Evolutionary conservation across 768 basidiomycete species (phyloP), one percentile per base, ranked within the genome.

Genomic region (Leucosporidium creatinivorum): DNA sequence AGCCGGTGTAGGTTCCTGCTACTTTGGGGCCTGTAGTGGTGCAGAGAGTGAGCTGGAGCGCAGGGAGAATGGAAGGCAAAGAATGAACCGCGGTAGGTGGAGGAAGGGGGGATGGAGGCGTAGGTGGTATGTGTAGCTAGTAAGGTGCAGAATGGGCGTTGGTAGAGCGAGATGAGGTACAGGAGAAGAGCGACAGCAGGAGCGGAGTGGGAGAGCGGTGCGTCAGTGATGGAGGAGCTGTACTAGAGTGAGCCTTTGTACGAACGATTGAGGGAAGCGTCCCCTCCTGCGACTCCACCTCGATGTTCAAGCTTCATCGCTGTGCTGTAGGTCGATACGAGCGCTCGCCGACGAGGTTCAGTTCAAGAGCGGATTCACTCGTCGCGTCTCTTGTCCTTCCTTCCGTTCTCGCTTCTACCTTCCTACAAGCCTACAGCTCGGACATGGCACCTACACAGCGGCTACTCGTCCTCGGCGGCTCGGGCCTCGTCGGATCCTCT

Each of bases 401-500:
- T 17, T 5, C 6, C 21, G 8, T 31, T 31, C 33, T 12, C 30
- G 56, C 55, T 30, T 19, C 39, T 28, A 8, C 10, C 23, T 19
- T 13, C 59, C 13, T n/a, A 31, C 17, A 58, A 12, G 33, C 18
- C 57, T 9, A 44, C 31, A 12, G 7, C 4, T n/a, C n/a, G n/a
- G 33, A 33, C 10, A 4, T n/a, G 36, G 7, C 39, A 18, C 44
- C 25, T 21, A 10, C 51, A 17, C 26, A n/a, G 44, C 33, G 13
- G 64, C 83, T 97, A 48, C 85, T 97, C n/a, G 91, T 99, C 51
- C 84, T 98, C 2, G 96, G 96, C n/a, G 96, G 96, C 55, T 96
- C 96, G 80, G 96, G 96, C 8, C 98, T 96, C 81, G 86, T 99
- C 75, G 94, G 96, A 61, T 97, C 96, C 31, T 89, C 93, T 5